These are phyloP conservation scores for Blastobotrys ciferrii DNA, from an alignment of 1,139 yeast genomes.

Conservation along the genomic window DNA sequence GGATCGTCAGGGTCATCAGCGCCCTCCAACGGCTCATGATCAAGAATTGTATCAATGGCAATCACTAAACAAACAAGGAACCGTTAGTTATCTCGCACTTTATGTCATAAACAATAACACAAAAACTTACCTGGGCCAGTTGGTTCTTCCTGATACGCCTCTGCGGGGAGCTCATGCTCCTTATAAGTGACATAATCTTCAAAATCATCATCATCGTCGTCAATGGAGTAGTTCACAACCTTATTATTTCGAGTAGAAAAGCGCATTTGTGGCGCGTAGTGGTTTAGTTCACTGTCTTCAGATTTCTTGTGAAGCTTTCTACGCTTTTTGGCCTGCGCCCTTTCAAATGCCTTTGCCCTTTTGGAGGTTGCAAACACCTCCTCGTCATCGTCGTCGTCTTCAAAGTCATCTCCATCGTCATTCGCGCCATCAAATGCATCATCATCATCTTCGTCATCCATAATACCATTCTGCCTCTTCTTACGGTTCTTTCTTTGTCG, in stretches of 20 bases:
- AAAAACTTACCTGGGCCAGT: constrained; percentile 1
- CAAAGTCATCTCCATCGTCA: constrained; percentile 33
- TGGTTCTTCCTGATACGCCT: constrained; percentile 10
- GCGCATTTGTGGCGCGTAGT: constrained; percentile 44
- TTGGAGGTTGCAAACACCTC: constrained; percentile 30
- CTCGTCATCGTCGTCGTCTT: constrained; percentile 38
- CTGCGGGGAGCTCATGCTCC: constrained; percentile 23
- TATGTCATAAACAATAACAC: constrained; percentile 2
- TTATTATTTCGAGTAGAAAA: constrained; percentile 75
- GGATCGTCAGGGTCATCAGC: constrained; percentile 32
- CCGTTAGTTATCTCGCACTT: constrained; percentile 33
- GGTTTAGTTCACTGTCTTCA: constrained; percentile 29
- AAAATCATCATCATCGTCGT: constrained; percentile 62
- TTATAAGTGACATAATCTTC: constrained; percentile 36
- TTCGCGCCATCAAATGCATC: too few species aligned
- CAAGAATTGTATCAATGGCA: constrained; percentile 39
- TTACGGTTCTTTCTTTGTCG: constrained; percentile 13
- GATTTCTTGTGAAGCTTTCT: constrained; percentile 27
- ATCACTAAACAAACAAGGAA: constrained; percentile 43
- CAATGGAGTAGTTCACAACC: constrained; percentile 73
- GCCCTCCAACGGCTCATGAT: constrained; percentile 33
- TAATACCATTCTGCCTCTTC: constrained; percentile 12
- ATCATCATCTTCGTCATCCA: constrained; percentile 18
- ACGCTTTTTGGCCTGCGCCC: constrained; percentile 22
- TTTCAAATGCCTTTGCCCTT: constrained; percentile 20